Conservation (phyloP, 495 filamentous ascomycete species). For the Terfezia boudieri region DNA sequence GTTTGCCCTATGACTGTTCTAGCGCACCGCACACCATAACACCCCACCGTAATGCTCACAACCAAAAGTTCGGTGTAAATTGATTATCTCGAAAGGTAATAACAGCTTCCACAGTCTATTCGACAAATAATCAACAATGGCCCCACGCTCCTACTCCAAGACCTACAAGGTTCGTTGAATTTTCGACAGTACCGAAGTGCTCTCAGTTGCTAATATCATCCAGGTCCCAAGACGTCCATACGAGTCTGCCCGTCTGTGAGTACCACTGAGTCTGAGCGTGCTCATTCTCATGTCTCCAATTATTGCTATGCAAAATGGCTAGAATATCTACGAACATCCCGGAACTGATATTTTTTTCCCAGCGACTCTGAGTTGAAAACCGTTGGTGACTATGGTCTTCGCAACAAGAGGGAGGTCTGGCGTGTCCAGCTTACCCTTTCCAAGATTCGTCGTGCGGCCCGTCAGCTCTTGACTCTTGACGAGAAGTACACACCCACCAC, state of each 20-base stretch:
- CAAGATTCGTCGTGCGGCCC: slow-evolving; percentile 74
- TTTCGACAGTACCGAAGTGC: background rate
- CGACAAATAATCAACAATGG: background rate
- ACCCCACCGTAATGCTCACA: background rate
- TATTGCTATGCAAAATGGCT: background rate
- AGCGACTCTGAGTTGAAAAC: slow-evolving; percentile 98
- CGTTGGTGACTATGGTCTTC: slow-evolving; percentile 95
- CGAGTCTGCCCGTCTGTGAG: slow-evolving; percentile 99
- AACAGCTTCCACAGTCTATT: background rate
- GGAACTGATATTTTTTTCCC: slow-evolving; percentile 20
- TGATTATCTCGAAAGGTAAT: background rate
- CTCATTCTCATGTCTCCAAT: slow-evolving; percentile 81
- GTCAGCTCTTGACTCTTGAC: slow-evolving; percentile 98
- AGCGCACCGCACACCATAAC: background rate
- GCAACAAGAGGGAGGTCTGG: slow-evolving; percentile 99
- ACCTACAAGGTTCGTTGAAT: slow-evolving; percentile 73
- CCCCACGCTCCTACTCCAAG: slow-evolving; percentile 69
- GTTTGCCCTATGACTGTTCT: background rate
- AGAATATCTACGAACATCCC: slow-evolving; percentile 1
- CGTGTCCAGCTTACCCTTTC: slow-evolving; percentile 53
- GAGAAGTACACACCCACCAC: slow-evolving; percentile 37
- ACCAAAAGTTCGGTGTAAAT: background rate
- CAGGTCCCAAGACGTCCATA: slow-evolving; percentile 39
- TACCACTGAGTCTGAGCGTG: slow-evolving; percentile 97
- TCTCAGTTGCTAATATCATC: slow-evolving; percentile 1